Percentiles rank a stretch among this genome's conserved stretches.
Conservation (phyloP, 2,329 filamentous ascomycete species). For the Stylonectria norvegica region DNA sequence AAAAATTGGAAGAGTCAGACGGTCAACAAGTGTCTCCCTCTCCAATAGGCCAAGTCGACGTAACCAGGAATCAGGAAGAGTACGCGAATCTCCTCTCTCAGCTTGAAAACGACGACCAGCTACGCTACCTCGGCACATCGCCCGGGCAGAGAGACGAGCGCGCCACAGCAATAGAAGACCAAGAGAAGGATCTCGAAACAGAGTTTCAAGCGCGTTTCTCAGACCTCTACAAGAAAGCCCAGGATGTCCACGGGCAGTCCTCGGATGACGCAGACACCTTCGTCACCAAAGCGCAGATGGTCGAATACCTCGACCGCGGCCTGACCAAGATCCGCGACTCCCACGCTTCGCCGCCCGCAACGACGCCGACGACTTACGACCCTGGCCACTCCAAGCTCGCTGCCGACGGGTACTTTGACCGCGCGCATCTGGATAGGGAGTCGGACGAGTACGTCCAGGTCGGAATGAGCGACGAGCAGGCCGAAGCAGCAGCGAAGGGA, state of each 20-base stretch:
- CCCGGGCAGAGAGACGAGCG: slow-evolving; percentile 40
- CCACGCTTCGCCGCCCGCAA: slow-evolving; percentile 14
- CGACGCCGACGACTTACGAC: slow-evolving; percentile 19
- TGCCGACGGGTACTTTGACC: slow-evolving; percentile 29
- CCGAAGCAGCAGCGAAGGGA: slow-evolving; percentile 18
- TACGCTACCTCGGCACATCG: slow-evolving; percentile 36
- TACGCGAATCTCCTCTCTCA: slow-evolving; percentile 45
- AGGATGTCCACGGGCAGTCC: slow-evolving; percentile 32
- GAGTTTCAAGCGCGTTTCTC: slow-evolving; percentile 47
- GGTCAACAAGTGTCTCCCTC: slow-evolving; percentile 12
- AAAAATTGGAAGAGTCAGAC: slow-evolving; percentile 40
- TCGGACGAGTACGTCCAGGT: slow-evolving; percentile 37
- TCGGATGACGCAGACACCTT: slow-evolving; percentile 36
- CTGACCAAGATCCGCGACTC: slow-evolving; percentile 41
- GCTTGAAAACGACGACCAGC: slow-evolving; percentile 42
- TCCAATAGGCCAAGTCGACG: slow-evolving; percentile 16
- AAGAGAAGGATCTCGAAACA: slow-evolving; percentile 47
- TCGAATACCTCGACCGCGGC: slow-evolving; percentile 47
- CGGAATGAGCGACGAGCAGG: slow-evolving; percentile 23
- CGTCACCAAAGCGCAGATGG: slow-evolving; percentile 44
- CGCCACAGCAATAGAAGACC: slow-evolving; percentile 38
- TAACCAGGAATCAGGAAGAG: slow-evolving; percentile 31
- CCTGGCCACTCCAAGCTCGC: slow-evolving; percentile 31
- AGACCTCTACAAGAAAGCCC: slow-evolving; percentile 44
- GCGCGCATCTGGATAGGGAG: slow-evolving; percentile 22